phyloP scores from a whole-genome alignment of 169 alveolate species.

The Plasmodium sp. region DNA sequence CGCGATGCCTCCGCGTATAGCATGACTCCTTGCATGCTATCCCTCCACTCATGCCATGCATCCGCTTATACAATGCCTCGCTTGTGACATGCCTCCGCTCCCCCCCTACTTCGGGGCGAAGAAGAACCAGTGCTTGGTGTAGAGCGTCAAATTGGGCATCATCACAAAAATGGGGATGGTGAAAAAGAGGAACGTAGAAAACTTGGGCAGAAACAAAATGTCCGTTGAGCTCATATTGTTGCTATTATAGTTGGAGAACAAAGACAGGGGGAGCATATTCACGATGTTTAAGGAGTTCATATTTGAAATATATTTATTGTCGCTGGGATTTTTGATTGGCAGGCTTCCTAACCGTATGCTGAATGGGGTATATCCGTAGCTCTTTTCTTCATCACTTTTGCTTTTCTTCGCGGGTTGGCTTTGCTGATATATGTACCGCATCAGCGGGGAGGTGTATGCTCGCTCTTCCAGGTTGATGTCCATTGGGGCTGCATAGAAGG shows the following conservation, averaged over 20 bases:
- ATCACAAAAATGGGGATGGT: slow-evolving; percentile 71
- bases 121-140: slow-evolving; percentile 72
- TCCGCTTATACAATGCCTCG: too few species aligned
- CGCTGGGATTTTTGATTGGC: slow-evolving; percentile 57
- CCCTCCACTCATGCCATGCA: too few species aligned
- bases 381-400: not conserved
- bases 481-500: slow-evolving; percentile 12
- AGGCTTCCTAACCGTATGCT: slow-evolving; percentile 53
- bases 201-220: slow-evolving; percentile 59
- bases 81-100: not conserved
- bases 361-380: slow-evolving; percentile 23
- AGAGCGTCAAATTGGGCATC: slow-evolving; percentile 56
- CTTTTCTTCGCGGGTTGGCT: not conserved
- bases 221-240: slow-evolving; percentile 71
- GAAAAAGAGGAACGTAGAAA: slow-evolving; percentile 66
- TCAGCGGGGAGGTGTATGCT: slow-evolving; percentile 67
- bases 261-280: slow-evolving; percentile 52
- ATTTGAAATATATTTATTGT: slow-evolving; percentile 64
- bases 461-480: slow-evolving; percentile 59
- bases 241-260: slow-evolving; percentile 69
- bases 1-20: too few species aligned
- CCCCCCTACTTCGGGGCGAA: slow-evolving; percentile 53
- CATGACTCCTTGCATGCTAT: too few species aligned
- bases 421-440: slow-evolving; percentile 46
- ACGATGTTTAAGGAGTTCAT: slow-evolving; percentile 57